Evolutionary conservation across 1,284 basidiomycete genomes (phyloP).

Genomic region (Vanrija sp.): DNA sequence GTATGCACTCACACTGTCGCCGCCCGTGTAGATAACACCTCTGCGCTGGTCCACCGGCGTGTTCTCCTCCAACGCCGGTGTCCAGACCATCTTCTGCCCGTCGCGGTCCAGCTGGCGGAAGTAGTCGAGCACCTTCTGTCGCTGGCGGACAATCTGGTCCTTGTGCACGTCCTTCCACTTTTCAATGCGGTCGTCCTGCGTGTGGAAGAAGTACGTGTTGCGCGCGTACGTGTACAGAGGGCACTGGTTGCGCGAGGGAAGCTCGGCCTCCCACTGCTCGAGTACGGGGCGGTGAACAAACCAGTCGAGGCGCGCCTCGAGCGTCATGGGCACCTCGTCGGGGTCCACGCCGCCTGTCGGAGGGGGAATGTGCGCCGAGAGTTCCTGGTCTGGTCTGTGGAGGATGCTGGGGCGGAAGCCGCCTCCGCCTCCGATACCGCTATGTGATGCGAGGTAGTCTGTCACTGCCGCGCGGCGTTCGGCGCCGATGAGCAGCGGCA

Average conservation of each 20-base stretch:
- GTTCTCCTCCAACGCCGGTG: constrained; percentile 29
- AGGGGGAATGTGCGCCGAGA: constrained; percentile 20
- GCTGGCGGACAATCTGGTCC: constrained; percentile 38
- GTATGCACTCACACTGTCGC: constrained; percentile 40
- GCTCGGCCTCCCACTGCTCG: constrained; percentile 43
- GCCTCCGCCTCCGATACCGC: not conserved
- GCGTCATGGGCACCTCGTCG: constrained; percentile 29
- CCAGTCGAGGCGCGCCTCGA: constrained; percentile 34
- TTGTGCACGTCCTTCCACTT: constrained; percentile 41
- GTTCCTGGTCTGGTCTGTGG: not conserved
- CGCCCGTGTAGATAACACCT: constrained; percentile 50
- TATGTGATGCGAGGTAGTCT: constrained; percentile 2
- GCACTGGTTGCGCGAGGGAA: constrained; percentile 36
- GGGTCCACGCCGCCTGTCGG: constrained; percentile 34
- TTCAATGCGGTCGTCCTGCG: constrained; percentile 34
- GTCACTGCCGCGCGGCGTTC: constrained; percentile 8
- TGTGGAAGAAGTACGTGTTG: constrained; percentile 47
- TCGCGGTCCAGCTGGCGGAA: constrained; percentile 41
- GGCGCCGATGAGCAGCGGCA: constrained; percentile 8
- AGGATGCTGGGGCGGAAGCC: not conserved
- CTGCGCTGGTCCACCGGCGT: constrained; percentile 29
- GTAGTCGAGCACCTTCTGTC: constrained; percentile 45
- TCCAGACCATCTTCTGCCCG: constrained; percentile 44
- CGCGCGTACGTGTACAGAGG: constrained; percentile 43
- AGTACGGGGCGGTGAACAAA: constrained; percentile 37